A percentile compares a stretch with the other conserved stretches of the same genome.
These are phyloP conservation scores for Ustulina deusta DNA, from an alignment of 2,329 filamentous ascomycete genomes.

Conservation along the genomic window DNA sequence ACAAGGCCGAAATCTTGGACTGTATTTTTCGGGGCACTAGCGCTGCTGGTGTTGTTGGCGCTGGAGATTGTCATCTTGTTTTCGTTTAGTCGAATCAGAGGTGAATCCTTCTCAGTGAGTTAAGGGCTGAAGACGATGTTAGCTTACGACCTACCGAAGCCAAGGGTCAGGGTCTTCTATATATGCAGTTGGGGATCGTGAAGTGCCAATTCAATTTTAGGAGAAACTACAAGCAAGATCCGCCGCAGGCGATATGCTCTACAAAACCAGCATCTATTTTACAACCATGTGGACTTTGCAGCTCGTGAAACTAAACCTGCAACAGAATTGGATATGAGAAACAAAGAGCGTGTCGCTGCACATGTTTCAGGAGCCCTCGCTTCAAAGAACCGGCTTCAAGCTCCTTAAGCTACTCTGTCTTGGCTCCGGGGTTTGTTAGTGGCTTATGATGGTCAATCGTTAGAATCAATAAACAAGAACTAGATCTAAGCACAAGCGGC, in stretches of 20 bases:
- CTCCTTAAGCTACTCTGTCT: not conserved
- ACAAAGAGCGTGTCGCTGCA: conserved; percentile 13
- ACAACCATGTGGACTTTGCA: not conserved
- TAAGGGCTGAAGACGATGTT: not conserved
- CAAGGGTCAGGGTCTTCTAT: not conserved
- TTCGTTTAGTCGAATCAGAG: not conserved
- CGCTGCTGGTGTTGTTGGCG: not conserved
- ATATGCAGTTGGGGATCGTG: not conserved
- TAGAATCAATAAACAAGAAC: not conserved
- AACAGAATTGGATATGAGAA: conserved; percentile 15
- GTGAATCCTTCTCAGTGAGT: not conserved
- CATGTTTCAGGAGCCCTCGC: not conserved
- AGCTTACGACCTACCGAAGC: not conserved
- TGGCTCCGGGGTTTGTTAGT: not conserved
- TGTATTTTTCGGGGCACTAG: not conserved
- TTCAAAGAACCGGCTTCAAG: conserved; percentile 5
- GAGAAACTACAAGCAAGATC: not conserved
- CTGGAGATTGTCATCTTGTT: conserved; percentile 5
- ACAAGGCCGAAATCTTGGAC: conserved; percentile 17
- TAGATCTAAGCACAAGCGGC: not conserved
- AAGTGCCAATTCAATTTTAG: not conserved
- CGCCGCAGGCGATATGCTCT: not conserved
- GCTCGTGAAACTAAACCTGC: not conserved
- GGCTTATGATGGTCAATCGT: not conserved
- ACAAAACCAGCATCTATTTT: not conserved